Percentiles rank a stretch among this genome's conserved stretches.
Evolutionary conservation across 352 stramenopile species (phyloP).

Genomic region (Pythium sukuiense): DNA sequence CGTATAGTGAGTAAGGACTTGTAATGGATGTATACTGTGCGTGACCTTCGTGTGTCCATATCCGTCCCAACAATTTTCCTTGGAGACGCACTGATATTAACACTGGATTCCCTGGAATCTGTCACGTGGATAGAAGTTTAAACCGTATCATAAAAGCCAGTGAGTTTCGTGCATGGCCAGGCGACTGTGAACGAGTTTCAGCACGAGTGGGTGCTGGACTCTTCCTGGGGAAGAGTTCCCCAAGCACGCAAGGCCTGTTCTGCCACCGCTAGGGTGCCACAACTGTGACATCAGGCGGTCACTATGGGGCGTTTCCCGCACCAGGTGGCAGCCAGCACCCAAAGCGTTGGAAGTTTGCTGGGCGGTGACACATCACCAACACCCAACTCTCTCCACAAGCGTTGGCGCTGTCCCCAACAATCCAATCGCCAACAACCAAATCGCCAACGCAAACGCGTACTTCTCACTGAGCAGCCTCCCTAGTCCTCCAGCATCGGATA

Average conservation of each 20-base stretch:
- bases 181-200: neutral
- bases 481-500: neutral
- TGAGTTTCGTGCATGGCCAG: neutral
- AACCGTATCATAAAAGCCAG: neutral
- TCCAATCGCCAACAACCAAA: slow-evolving; percentile 5
- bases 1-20: neutral
- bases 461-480: neutral
- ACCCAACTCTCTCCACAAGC: neutral
- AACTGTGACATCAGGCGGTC: neutral
- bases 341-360: neutral
- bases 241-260: neutral
- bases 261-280: too few species aligned
- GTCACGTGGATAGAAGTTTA: neutral
- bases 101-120: neutral
- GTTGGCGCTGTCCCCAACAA: neutral
- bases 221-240: neutral
- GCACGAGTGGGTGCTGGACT: neutral
- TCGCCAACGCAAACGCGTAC: neutral
- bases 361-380: neutral
- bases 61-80: too few species aligned
- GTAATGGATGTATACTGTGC: neutral
- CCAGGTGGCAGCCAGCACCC: neutral
- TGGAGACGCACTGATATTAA: too few species aligned
- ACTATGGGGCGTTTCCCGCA: slow-evolving; percentile 1
- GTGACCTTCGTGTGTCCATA: too few species aligned